Evolutionary conservation across 345 rosid genomes (phyloP).

Genomic region (Syzygium grande): DNA sequence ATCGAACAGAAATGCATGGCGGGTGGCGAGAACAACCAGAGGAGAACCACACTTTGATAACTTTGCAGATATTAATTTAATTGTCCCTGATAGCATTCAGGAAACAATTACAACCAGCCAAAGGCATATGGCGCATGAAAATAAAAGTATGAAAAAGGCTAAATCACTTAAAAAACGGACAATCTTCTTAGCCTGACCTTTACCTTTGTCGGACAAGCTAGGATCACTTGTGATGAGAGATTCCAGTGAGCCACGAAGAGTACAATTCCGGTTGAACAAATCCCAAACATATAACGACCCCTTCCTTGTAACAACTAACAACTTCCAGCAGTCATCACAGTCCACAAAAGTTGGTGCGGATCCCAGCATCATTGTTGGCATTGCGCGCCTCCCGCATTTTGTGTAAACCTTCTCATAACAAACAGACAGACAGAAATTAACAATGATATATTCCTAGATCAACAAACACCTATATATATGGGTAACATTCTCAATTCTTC

Average conservation of each 20-base stretch:
- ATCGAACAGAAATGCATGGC: constrained; percentile 93
- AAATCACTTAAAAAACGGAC: neutral
- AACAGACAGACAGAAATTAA: neutral
- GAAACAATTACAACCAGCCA: neutral
- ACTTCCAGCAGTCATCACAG: constrained; percentile 90
- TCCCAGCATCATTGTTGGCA: constrained; percentile 97
- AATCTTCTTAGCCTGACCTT: constrained; percentile 3
- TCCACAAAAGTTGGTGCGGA: constrained; percentile 89
- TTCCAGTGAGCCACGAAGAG: constrained; percentile 73
- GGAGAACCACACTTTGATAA: constrained; percentile 94
- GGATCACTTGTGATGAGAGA: constrained; percentile 55
- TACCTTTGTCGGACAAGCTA: constrained; percentile 48
- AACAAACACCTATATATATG: neutral
- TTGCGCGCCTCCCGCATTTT: constrained; percentile 87
- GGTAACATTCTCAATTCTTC: neutral
- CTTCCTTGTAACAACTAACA: constrained; percentile 77
- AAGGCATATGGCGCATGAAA: neutral
- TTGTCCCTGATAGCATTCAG: constrained; percentile 42
- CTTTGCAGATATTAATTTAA: constrained; percentile 89
- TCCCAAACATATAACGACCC: constrained; percentile 90
- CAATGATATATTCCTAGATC: neutral
- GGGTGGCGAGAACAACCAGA: constrained; percentile 86
- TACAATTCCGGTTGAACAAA: constrained; percentile 62
- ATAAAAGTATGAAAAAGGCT: neutral
- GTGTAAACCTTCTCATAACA: constrained; percentile 61